These are phyloP conservation scores for Trypanosoma cruzi DNA, from an alignment of 208 protist genomes.

Conservation along the genomic window DNA sequence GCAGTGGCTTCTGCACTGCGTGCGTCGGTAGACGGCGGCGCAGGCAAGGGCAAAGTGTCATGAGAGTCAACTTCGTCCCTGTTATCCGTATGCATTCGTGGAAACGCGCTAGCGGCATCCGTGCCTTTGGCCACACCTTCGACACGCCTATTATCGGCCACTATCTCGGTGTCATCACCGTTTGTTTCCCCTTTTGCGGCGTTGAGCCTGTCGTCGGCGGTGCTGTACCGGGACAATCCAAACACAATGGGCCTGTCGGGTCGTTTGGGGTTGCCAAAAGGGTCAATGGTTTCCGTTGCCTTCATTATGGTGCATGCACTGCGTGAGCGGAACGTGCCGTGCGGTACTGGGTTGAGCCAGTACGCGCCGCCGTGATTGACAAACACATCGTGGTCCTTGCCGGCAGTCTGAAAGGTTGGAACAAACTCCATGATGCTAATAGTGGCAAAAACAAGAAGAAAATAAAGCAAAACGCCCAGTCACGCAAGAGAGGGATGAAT, in stretches of 20 bases:
- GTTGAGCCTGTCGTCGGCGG: too few relatives aligned
- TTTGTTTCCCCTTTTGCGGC: slow-evolving; percentile 9
- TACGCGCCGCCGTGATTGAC: slow-evolving; percentile 78
- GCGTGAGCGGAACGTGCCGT: slow-evolving; percentile 41
- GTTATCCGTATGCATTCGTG: not conserved
- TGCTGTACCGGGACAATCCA: slow-evolving; percentile 77
- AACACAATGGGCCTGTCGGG: slow-evolving; percentile 44
- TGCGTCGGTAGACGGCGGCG: too few relatives aligned
- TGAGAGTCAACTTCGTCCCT: not conserved
- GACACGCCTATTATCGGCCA: not conserved
- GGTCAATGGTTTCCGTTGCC: slow-evolving; percentile 30
- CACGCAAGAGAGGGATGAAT: too few relatives aligned
- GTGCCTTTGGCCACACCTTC: not conserved
- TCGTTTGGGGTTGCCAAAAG: slow-evolving; percentile 33
- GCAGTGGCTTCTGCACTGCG: not conserved
- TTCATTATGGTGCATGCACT: slow-evolving; percentile 18
- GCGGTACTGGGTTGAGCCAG: slow-evolving; percentile 83
- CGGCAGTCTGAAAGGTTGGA: slow-evolving; percentile 57
- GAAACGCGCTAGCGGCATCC: not conserved
- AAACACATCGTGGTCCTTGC: slow-evolving; percentile 75
- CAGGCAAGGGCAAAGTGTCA: not conserved
- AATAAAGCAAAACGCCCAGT: too few relatives aligned
- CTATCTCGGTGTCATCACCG: not conserved
- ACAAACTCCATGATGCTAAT: slow-evolving; percentile 34
- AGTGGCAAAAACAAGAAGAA: too few relatives aligned